Base-by-base conservation (phyloP, 805 yeast genomes). In the Candida boleticola region DNA sequence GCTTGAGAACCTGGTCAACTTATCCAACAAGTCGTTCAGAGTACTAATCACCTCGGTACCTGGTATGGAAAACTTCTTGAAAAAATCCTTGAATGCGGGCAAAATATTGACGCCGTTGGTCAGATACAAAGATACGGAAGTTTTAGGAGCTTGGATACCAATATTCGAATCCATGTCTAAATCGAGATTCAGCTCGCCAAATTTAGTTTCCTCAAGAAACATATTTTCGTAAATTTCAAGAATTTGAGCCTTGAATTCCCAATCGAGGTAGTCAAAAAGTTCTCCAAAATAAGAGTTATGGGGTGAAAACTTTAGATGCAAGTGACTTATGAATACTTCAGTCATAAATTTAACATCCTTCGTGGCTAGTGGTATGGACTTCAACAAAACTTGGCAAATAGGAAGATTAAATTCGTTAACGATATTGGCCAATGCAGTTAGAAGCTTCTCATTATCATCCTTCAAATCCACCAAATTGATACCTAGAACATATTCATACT, bases 41-140 rank as follows among this genome's bases (percentile, higher is more conserved):
- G 58, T 47, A 53, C 39, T 0, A 63, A 55, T 4, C 66, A 52
- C 7, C 70, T 16, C 65, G 3, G 77, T 18, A 19, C 31, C 18
- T 16, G 23, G 14, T 3, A 36, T 25, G 13, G 32, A 67, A 46
- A 79, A 74, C 47, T 71, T 75, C 25, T 70, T 68, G 39, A 77
- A 71, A 37, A 66, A 72, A 48, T 71, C 77, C 39, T 63, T 66
- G 36, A 77, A 55, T 11, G 61, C 55, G 0, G 70, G 67, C 1
- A 76, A 51, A 34, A 70, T 11, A 17, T 29, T 21, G 10, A 25
- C 29, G 5, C n/a, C 19, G 7, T 20, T 14, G 5, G 29, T 3
- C 20, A 19, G 22, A 7, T 16, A n/a, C 20, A 16, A 17, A 5
- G 22, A 5, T 5, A 16, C 16, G 9, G 16, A 9, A 11, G 11